phyloP scores from a whole-genome alignment of 176 grass and related monocot species.

The bread wheat (Triticum aestivum) region IWGSC_CS_RefSeq_v2.1 NC_057808.1:330451833-330452332 shows the following conservation, averaged over 20 bases:
- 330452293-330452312: constrained; percentile 9
- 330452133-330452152: background rate
- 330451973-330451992: constrained; percentile 70
- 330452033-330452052: constrained; percentile 96
- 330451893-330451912: background rate
- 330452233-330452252: background rate
- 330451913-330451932: background rate
- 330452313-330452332: background rate
- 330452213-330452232: background rate
- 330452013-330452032: constrained; percentile 97
- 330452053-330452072: constrained; percentile 76
- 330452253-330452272: background rate
- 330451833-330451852: background rate
- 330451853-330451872: background rate
- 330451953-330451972: background rate
- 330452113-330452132: background rate
- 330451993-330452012: constrained; percentile 99
- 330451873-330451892: background rate
- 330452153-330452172: background rate
- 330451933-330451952: background rate
- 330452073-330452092: constrained; percentile 7
- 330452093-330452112: background rate
- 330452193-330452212: background rate
- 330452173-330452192: background rate
- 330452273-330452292: constrained; percentile 8